phyloP scores from a whole-genome alignment of 139 green algal genomes.

The Micractinium conductrix region DNA sequence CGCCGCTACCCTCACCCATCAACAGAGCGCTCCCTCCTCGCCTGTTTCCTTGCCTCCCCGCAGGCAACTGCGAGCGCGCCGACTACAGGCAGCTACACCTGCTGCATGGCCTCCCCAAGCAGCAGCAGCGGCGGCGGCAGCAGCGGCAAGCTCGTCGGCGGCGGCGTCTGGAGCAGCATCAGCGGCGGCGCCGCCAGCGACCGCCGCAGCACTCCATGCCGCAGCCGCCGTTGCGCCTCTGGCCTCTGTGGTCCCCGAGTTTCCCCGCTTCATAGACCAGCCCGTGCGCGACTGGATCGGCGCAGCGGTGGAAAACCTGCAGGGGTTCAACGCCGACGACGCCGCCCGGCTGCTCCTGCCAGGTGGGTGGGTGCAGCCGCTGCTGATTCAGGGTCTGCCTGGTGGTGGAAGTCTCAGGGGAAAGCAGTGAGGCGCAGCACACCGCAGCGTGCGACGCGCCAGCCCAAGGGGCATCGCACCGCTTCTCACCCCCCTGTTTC shows the following conservation, averaged over 20 bases:
- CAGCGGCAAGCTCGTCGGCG: not conserved
- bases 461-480: too few relatives aligned
- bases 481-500: too few relatives aligned
- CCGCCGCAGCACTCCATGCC: not conserved
- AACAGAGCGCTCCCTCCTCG: not conserved
- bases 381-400: too few relatives aligned
- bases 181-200: not conserved
- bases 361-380: too few relatives aligned
- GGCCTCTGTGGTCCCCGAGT: slow-evolving; percentile 19
- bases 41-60: not conserved
- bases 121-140: not conserved
- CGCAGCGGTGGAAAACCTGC: slow-evolving; percentile 2
- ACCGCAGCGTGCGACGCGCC: too few relatives aligned
- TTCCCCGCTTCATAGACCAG: slow-evolving; percentile 14
- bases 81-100: not conserved
- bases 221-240: not conserved
- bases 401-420: too few relatives aligned
- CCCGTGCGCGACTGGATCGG: slow-evolving; percentile 33
- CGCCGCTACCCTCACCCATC: not conserved
- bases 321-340: slow-evolving; percentile 37
- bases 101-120: not conserved
- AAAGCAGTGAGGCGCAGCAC: too few relatives aligned
- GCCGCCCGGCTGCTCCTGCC: slow-evolving; percentile 20
- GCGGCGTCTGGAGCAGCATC: not conserved
- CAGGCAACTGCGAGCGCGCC: not conserved